Evolutionary conservation across 2,329 filamentous ascomycete species (phyloP).

Genomic region (Talaromyces rugulosus): DNA sequence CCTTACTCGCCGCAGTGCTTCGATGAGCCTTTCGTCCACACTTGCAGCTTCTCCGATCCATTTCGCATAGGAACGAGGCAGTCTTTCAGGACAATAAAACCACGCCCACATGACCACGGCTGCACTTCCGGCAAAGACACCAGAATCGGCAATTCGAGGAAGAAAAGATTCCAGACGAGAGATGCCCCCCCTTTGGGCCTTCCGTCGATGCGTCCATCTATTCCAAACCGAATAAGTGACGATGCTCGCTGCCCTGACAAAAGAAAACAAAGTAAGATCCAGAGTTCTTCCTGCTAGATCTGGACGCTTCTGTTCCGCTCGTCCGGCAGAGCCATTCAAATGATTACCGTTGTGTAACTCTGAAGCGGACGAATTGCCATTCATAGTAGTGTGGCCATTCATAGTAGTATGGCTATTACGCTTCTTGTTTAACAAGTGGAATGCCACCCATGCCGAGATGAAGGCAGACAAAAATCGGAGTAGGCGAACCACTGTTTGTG

Average conservation of each 20-base stretch:
- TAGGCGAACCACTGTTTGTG: constrained; percentile 19
- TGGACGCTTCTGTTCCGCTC: constrained; percentile 19
- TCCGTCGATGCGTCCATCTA: constrained; percentile 38
- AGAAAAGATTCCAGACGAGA: constrained; percentile 37
- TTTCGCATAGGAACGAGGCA: constrained; percentile 70
- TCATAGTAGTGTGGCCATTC: constrained; percentile 3
- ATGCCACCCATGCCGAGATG: constrained; percentile 47
- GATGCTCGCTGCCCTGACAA: constrained; percentile 68
- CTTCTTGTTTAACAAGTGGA: constrained; percentile 45
- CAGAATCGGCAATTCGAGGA: constrained; percentile 56
- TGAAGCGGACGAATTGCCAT: not conserved
- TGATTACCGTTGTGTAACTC: constrained; percentile 3
- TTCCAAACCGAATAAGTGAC: constrained; percentile 63
- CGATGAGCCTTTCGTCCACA: constrained; percentile 69
- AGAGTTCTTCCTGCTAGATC: constrained; percentile 66
- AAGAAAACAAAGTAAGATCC: constrained; percentile 76
- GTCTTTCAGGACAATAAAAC: constrained; percentile 69
- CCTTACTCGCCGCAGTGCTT: constrained; percentile 65
- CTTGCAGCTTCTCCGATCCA: constrained; percentile 78
- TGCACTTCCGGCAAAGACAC: constrained; percentile 67
- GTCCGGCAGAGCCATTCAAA: constrained; percentile 5
- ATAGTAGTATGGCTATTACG: constrained; percentile 18
- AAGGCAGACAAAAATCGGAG: constrained; percentile 43
- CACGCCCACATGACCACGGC: constrained; percentile 84
- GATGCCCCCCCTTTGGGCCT: constrained; percentile 21